These are phyloP conservation scores for Ceratocystis albifundus DNA, from an alignment of 2,329 filamentous ascomycete genomes.

Conservation along the genomic window DNA sequence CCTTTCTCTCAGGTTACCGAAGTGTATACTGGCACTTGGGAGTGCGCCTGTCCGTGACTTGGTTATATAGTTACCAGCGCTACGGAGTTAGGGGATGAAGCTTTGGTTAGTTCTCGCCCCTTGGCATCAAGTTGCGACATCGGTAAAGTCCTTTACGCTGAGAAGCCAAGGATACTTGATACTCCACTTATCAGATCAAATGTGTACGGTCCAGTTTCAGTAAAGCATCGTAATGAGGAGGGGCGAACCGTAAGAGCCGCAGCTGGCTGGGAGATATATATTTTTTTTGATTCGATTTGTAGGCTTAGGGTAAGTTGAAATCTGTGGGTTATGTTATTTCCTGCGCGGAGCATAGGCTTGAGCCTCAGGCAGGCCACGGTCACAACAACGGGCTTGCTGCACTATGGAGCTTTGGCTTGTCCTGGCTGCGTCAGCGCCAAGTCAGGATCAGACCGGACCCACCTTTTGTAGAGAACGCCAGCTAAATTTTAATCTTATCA, in stretches of 20 bases:
- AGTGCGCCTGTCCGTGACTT: too few relatives aligned
- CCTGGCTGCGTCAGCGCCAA: background rate
- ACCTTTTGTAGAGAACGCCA: background rate
- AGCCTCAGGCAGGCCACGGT: background rate
- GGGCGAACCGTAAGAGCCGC: background rate
- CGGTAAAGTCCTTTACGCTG: background rate
- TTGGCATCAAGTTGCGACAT: conserved; percentile 1
- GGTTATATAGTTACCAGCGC: background rate
- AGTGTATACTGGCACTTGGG: too few relatives aligned
- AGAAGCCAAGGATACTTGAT: background rate
- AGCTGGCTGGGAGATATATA: too few relatives aligned
- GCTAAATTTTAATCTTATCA: conserved; percentile 35
- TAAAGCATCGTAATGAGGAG: background rate
- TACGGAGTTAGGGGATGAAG: background rate
- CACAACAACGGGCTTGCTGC: background rate
- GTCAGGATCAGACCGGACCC: background rate
- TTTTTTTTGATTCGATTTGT: background rate
- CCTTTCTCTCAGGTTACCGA: too few relatives aligned
- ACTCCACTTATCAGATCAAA: conserved; percentile 7
- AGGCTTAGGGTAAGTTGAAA: background rate
- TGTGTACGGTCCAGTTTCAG: background rate
- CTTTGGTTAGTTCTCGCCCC: background rate
- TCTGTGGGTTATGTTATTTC: too few relatives aligned
- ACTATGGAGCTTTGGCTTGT: conserved; percentile 1
- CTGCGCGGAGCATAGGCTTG: too few relatives aligned